These are phyloP conservation scores for Alloteropsis semialata DNA, from an alignment of 176 grass and related monocot species.

Conservation along the genomic window DNA sequence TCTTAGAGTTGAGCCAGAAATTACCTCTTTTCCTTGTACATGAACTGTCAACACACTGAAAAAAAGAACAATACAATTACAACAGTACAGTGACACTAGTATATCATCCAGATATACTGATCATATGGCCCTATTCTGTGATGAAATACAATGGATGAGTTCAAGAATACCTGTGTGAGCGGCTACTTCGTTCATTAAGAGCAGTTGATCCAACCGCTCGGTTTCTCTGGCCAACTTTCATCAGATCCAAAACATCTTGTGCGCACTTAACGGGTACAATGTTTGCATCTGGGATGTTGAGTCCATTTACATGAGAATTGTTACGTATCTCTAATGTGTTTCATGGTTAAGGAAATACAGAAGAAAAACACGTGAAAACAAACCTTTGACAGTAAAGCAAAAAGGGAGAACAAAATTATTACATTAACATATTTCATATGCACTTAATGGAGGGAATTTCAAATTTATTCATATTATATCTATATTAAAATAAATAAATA, in stretches of 20 bases:
- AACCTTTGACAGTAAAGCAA: neutral
- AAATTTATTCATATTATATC: neutral
- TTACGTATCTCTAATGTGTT: constrained; percentile 91
- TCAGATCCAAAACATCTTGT: constrained; percentile 77
- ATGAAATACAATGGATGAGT: neutral
- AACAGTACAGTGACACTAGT: neutral
- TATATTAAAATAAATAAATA: constrained; percentile 4
- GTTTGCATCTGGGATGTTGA: constrained; percentile 90
- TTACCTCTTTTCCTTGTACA: constrained; percentile 62
- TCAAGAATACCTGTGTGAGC: constrained; percentile 72
- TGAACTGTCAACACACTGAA: constrained; percentile 87
- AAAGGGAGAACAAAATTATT: constrained; percentile 1
- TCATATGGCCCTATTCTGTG: neutral
- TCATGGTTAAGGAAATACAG: constrained; percentile 33
- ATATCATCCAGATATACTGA: neutral
- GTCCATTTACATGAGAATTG: constrained; percentile 83
- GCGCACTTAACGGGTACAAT: constrained; percentile 69
- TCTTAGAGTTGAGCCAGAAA: constrained; percentile 58
- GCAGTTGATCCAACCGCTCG: constrained; percentile 73
- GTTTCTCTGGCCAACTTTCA: constrained; percentile 78
- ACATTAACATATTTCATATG: constrained; percentile 5
- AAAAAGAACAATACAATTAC: constrained; percentile 21
- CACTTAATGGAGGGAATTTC: neutral
- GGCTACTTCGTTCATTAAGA: constrained; percentile 92
- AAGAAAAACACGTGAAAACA: neutral